phyloP scores from a whole-genome alignment of 108 stramenopile genomes.

The Conticribra guillardii region DNA sequence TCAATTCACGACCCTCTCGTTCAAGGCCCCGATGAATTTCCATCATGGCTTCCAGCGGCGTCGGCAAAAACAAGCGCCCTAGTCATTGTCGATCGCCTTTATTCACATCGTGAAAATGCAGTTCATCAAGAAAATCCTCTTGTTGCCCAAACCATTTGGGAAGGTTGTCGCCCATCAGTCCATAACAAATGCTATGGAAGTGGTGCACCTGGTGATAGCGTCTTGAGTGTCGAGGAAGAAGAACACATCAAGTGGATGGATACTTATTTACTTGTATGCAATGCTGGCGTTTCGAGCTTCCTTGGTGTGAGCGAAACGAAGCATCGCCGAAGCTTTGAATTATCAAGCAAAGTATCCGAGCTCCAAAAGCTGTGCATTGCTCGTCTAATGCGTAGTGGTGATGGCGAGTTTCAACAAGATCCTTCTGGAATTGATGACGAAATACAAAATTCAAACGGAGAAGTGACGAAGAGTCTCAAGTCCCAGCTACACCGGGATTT shows the following conservation, averaged over 20 bases:
- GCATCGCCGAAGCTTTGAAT: neutral
- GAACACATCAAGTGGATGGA: conserved; percentile 25
- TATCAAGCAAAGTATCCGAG: conserved; percentile 18
- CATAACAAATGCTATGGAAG: neutral
- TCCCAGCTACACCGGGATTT: conserved; percentile 3
- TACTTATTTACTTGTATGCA: conserved; percentile 40
- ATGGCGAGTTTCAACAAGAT: neutral
- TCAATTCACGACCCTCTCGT: conserved; percentile 43
- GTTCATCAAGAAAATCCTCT: conserved; percentile 41
- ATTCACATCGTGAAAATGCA: conserved; percentile 23
- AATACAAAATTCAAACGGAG: neutral
- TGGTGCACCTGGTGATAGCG: neutral
- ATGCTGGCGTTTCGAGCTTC: conserved; percentile 21
- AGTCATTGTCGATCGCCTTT: conserved; percentile 30
- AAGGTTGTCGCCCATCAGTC: conserved; percentile 46
- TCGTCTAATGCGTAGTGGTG: conserved; percentile 1
- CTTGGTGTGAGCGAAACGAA: conserved; percentile 1
- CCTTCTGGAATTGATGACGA: too few species aligned
- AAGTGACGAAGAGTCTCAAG: neutral
- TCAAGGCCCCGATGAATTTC: conserved; percentile 19
- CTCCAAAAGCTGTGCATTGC: conserved; percentile 40
- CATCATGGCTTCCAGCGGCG: conserved; percentile 36
- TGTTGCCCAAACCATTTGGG: conserved; percentile 42
- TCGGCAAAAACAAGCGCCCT: conserved; percentile 37
- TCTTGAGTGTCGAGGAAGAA: neutral